These are phyloP conservation scores for Epichloe typhina DNA, from an alignment of 2,329 filamentous ascomycete species.

Conservation along the genomic window DNA sequence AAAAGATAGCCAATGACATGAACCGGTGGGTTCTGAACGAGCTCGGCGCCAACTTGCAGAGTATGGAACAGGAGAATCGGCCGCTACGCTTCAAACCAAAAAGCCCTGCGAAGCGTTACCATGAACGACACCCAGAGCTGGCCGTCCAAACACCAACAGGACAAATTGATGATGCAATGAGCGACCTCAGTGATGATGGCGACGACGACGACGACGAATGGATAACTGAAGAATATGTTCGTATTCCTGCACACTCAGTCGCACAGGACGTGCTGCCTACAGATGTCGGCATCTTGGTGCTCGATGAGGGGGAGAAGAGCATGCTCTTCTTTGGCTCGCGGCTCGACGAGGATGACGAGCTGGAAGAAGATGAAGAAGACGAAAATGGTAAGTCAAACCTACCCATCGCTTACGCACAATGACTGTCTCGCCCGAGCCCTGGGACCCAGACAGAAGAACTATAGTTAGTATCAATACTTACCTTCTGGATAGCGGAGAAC, in stretches of 20 bases:
- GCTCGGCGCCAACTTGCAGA: conserved; percentile 39
- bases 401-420: not conserved
- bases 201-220: conserved; percentile 43
- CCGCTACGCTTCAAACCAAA: conserved; percentile 41
- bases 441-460: not conserved
- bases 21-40: conserved; percentile 45
- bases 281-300: conserved; percentile 42
- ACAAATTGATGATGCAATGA: conserved; percentile 20
- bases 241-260: conserved; percentile 40
- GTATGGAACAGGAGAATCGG: conserved; percentile 28
- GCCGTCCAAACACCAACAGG: not conserved
- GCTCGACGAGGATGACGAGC: conserved; percentile 48
- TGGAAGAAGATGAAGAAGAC: conserved; percentile 47
- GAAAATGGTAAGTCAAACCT: conserved; percentile 41
- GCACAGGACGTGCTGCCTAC: conserved; percentile 32
- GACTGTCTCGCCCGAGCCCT: not conserved
- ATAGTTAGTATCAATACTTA: not conserved
- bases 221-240: conserved; percentile 51
- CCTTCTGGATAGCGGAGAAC: conserved; percentile 46
- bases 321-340: conserved; percentile 47
- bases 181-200: conserved; percentile 29
- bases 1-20: conserved; percentile 40
- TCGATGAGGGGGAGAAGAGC: conserved; percentile 44
- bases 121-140: conserved; percentile 39
- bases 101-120: conserved; percentile 38